Conservation (phyloP, 306 rosid species). For the Castanea sativa region DNA sequence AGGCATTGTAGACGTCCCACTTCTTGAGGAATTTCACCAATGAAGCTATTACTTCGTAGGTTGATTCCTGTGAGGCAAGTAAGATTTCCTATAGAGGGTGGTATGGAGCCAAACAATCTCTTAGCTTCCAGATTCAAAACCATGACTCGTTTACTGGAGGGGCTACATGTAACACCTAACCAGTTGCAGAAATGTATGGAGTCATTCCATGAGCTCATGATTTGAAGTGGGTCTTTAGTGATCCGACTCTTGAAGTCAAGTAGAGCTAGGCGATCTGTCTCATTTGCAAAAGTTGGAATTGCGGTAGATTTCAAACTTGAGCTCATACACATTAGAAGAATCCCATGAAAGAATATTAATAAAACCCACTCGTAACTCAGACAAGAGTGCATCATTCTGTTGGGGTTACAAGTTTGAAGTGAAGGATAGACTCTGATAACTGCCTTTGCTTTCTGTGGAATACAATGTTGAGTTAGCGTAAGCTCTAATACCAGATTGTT, state of each 20-base stretch:
- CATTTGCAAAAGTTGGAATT: not conserved
- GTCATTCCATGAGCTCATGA: conserved; percentile 43
- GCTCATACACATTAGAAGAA: conserved; percentile 15
- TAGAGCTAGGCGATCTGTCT: conserved; percentile 34
- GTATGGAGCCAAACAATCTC: conserved; percentile 23
- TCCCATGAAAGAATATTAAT: not conserved
- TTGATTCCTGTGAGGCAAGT: conserved; percentile 26
- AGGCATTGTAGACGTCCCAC: conserved; percentile 27
- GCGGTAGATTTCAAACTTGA: not conserved
- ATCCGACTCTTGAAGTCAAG: conserved; percentile 35
- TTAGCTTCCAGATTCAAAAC: conserved; percentile 16
- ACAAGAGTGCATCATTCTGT: not conserved
- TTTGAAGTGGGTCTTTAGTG: conserved; percentile 28
- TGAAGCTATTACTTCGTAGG: conserved; percentile 22
- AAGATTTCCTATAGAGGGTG: conserved; percentile 45
- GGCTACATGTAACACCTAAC: conserved; percentile 43
- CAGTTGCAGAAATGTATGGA: conserved; percentile 41
- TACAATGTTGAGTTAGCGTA: too few relatives aligned
- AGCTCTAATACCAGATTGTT: too few relatives aligned
- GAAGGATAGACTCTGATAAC: too few relatives aligned
- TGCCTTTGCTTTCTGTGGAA: too few relatives aligned
- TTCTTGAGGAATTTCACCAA: conserved; percentile 36
- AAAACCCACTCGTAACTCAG: not conserved
- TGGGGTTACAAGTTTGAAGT: too few relatives aligned
- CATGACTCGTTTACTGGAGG: conserved; percentile 17